Percentiles rank a stretch among this genome's conserved stretches.
phyloP scores from a whole-genome alignment of 2,329 filamentous ascomycete genomes.

The Neurospora sp. region DNA sequence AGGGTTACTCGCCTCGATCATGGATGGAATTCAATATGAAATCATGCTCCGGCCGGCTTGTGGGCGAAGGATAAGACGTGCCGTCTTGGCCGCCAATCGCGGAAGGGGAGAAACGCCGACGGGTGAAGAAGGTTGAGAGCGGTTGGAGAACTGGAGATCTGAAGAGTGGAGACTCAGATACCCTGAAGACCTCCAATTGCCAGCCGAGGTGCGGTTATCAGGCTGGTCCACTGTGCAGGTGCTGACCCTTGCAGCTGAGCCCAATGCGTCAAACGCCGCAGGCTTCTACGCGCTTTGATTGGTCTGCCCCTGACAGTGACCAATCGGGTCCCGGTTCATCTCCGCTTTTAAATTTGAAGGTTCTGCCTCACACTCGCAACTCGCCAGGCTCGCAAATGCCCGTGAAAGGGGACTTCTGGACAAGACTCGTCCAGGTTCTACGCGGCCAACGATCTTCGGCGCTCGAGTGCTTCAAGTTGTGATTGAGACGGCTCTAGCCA shows the following conservation, averaged over 20 bases:
- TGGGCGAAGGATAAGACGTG: background rate
- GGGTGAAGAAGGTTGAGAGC: background rate
- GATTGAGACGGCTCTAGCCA: background rate
- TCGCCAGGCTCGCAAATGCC: background rate
- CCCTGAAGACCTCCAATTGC: background rate
- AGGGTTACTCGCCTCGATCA: background rate
- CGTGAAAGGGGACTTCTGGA: background rate
- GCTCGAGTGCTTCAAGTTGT: background rate
- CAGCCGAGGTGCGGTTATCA: background rate
- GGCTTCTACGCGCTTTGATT: background rate
- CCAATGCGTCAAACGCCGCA: background rate
- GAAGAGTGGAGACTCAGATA: background rate
- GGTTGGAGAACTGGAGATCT: background rate
- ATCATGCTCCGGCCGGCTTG: background rate
- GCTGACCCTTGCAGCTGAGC: background rate
- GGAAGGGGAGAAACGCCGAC: background rate
- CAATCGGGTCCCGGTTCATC: background rate
- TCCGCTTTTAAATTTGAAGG: background rate
- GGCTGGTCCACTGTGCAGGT: background rate
- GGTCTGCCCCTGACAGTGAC: background rate
- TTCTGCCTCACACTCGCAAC: background rate
- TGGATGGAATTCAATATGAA: background rate
- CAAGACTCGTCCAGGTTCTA: background rate
- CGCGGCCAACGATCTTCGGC: background rate
- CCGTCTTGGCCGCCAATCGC: background rate